These are phyloP conservation scores for Erigeron philadelphicus DNA, from an alignment of 140 eudicot genomes.

Conservation along the genomic window DNA sequence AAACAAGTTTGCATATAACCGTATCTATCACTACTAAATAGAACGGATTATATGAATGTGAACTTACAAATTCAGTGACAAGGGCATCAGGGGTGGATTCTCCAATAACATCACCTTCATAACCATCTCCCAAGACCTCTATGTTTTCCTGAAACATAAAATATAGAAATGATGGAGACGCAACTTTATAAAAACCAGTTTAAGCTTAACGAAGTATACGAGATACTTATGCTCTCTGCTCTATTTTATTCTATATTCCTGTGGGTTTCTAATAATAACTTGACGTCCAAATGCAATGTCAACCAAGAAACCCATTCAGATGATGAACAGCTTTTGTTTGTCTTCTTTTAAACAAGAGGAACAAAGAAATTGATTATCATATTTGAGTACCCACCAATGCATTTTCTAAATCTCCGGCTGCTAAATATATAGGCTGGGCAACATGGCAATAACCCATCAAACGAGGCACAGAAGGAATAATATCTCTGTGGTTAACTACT, in stretches of 20 bases:
- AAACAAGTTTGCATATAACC: not conserved
- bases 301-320: too few species aligned
- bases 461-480: constrained; percentile 96
- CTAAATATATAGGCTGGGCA: constrained; percentile 90
- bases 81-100: constrained; percentile 97
- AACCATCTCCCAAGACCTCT: constrained; percentile 76
- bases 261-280: too few species aligned
- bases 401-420: constrained; percentile 55
- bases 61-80: constrained; percentile 90
- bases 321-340: too few species aligned
- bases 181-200: not conserved
- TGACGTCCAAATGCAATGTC: too few species aligned
- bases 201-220: not conserved
- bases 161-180: not conserved
- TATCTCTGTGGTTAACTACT: constrained; percentile 91
- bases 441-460: constrained; percentile 99
- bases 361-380: constrained; percentile 14
- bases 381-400: constrained; percentile 40
- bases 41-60: not conserved
- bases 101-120: constrained; percentile 80
- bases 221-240: too few species aligned
- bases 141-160: constrained; percentile 60
- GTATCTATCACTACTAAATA: not conserved
- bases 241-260: too few species aligned
- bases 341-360: not conserved